Evolutionary conservation across 768 basidiomycete genomes (phyloP).

Genomic region (Tremella fuciformis): DNA sequence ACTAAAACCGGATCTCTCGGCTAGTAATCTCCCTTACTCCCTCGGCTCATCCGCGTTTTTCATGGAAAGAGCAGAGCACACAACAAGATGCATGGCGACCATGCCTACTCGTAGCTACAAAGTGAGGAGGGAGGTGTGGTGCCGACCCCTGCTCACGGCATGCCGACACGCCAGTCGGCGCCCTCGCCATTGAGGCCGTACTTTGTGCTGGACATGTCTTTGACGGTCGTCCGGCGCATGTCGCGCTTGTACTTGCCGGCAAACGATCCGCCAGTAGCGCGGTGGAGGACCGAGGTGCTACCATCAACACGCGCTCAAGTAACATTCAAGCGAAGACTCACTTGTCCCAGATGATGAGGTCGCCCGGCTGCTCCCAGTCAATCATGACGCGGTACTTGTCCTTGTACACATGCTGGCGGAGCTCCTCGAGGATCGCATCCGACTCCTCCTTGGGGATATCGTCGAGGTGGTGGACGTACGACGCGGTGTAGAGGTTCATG

Average conservation of each 20-base stretch:
- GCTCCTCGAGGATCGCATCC: constrained; percentile 13
- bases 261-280: constrained; percentile 21
- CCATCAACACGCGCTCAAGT: neutral
- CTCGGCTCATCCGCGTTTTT: too few species aligned
- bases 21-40: too few species aligned
- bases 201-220: constrained; percentile 18
- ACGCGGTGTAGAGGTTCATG: constrained; percentile 22
- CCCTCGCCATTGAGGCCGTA: constrained; percentile 19
- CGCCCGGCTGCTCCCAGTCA: constrained; percentile 24
- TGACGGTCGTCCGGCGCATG: constrained; percentile 14
- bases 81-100: too few species aligned
- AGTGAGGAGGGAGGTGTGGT: too few species aligned
- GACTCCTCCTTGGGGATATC: constrained; percentile 24
- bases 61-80: too few species aligned
- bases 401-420: constrained; percentile 22
- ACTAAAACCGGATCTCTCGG: too few species aligned
- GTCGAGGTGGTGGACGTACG: constrained; percentile 26
- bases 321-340: neutral
- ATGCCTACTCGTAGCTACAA: too few species aligned
- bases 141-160: constrained; percentile 4
- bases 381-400: constrained; percentile 20
- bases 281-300: constrained; percentile 21
- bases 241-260: constrained; percentile 23
- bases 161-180: constrained; percentile 20
- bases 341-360: constrained; percentile 29